These are phyloP conservation scores for Saccharomycopsis crataegensis DNA, from an alignment of 1,139 yeast genomes.

Conservation along the genomic window DNA sequence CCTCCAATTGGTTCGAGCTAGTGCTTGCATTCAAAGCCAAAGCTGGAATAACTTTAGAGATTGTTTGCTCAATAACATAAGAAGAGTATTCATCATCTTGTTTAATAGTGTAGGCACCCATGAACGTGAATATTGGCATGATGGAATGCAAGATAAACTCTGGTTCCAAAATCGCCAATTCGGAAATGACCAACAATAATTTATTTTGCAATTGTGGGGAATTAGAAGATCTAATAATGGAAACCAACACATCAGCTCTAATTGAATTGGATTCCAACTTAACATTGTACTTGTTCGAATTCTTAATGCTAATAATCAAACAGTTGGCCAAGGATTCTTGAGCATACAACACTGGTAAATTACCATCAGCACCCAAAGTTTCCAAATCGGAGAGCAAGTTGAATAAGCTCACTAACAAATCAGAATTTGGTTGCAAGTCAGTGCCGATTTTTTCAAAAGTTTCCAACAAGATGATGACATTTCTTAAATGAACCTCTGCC, in stretches of 20 bases:
- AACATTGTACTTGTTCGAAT: constrained; percentile 34
- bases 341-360: constrained; percentile 81
- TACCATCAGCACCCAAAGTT: constrained; percentile 84
- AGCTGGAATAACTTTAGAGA: constrained; percentile 86
- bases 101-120: constrained; percentile 97
- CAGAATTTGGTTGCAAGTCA: constrained; percentile 38
- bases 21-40: constrained; percentile 54
- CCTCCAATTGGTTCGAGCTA: constrained; percentile 40
- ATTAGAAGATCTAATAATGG: constrained; percentile 79
- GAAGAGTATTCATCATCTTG: constrained; percentile 96
- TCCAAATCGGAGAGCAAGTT: constrained; percentile 77
- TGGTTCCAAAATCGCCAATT: constrained; percentile 81
- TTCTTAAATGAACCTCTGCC: constrained; percentile 73
- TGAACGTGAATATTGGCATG: constrained; percentile 97
- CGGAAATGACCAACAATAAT: constrained; percentile 74
- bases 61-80: constrained; percentile 88
- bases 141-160: constrained; percentile 91
- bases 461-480: constrained; percentile 73
- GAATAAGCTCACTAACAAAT: constrained; percentile 52
- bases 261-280: constrained; percentile 58
- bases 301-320: constrained; percentile 63
- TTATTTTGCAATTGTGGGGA: constrained; percentile 95
- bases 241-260: constrained; percentile 84
- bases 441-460: constrained; percentile 48
- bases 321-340: constrained; percentile 88